Conservation (phyloP, 352 stramenopile species). For the Globisporangium irregulare region DNA sequence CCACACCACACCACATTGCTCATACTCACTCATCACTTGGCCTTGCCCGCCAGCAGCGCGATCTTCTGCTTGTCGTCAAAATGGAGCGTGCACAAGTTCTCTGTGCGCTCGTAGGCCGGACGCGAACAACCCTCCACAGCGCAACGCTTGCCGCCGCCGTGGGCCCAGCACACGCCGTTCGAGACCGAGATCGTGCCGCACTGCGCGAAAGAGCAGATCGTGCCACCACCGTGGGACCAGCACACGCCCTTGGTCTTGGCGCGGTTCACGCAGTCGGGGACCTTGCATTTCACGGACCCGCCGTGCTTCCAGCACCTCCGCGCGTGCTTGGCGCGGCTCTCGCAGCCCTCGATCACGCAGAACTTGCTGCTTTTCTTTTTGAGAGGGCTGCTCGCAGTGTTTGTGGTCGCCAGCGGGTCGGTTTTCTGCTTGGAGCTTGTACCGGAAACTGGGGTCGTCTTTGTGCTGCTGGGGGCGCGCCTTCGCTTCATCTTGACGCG, state of each 20-base stretch:
- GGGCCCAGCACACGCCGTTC: constrained; percentile 54
- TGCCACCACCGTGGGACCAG: constrained; percentile 61
- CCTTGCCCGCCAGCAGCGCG: not conserved
- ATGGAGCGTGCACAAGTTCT: constrained; percentile 53
- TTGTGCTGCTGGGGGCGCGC: not conserved
- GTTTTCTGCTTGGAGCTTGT: not conserved
- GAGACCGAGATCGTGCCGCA: constrained; percentile 53
- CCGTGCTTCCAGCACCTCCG: constrained; percentile 55
- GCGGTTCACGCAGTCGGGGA: constrained; percentile 46
- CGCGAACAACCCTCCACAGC: constrained; percentile 21
- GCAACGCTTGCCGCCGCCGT: constrained; percentile 29
- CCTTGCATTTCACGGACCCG: constrained; percentile 59
- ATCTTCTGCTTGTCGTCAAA: constrained; percentile 26
- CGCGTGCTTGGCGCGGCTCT: constrained; percentile 49
- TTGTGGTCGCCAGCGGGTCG: not conserved
- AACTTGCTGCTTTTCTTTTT: constrained; percentile 56
- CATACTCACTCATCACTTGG: not conserved
- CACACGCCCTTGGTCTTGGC: constrained; percentile 62
- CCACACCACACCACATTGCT: not conserved
- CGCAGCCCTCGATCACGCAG: constrained; percentile 51
- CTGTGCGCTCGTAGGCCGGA: constrained; percentile 50
- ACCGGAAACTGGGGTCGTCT: not conserved
- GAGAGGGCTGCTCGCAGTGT: not conserved
- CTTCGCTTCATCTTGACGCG: constrained; percentile 12
- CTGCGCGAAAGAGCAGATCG: constrained; percentile 36